These are phyloP conservation scores for Quercus alba DNA, from an alignment of 306 rosid genomes.

Conservation along the genomic window DNA sequence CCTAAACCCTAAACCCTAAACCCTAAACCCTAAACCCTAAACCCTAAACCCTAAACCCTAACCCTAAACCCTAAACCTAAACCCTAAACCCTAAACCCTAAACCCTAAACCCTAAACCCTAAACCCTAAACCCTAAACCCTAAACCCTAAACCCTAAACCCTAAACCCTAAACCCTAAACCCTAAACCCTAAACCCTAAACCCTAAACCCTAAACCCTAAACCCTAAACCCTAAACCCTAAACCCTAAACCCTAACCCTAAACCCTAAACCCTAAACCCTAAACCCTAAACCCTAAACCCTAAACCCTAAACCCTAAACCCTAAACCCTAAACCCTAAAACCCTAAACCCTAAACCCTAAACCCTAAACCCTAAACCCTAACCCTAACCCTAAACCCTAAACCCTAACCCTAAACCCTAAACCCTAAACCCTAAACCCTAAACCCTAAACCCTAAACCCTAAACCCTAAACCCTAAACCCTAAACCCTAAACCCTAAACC, in stretches of 20 bases:
- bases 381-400: too few species aligned
- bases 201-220: too few species aligned
- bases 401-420: too few species aligned
- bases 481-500: too few species aligned
- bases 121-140: background rate
- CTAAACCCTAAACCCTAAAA: background rate
- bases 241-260: background rate
- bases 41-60: background rate
- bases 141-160: slow-evolving; percentile 1
- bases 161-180: slow-evolving; percentile 14
- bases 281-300: slow-evolving; percentile 13
- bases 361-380: background rate
- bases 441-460: slow-evolving; percentile 1
- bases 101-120: slow-evolving; percentile 7
- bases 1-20: background rate
- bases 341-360: slow-evolving; percentile 17
- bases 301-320: background rate
- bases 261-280: background rate
- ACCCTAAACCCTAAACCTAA: too few species aligned
- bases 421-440: background rate
- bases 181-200: slow-evolving; percentile 13
- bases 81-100: background rate
- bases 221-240: slow-evolving; percentile 10
- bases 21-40: slow-evolving; percentile 3
- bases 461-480: background rate